These are phyloP conservation scores for Ocimum tenuiflorum DNA, from an alignment of 257 asterid species.

Conservation along the genomic window DNA sequence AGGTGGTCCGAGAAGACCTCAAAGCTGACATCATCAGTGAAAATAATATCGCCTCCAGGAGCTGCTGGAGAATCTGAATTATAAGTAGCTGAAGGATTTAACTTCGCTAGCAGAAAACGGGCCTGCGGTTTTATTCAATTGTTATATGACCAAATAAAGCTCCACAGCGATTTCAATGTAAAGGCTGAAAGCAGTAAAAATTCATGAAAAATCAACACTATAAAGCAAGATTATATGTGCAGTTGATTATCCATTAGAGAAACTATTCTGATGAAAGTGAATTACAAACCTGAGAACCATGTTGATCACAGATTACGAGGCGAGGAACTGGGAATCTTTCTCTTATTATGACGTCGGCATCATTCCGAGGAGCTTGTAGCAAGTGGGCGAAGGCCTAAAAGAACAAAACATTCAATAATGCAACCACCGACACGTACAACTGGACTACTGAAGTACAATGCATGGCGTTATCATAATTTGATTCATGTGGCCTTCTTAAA, in stretches of 20 bases:
- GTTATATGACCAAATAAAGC: neutral
- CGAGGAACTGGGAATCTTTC: slow-evolving; percentile 99
- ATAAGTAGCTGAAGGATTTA: slow-evolving; percentile 95
- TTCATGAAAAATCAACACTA: slow-evolving; percentile 3
- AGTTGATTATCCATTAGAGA: slow-evolving; percentile 7
- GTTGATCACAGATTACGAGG: slow-evolving; percentile 85
- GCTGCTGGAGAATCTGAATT: slow-evolving; percentile 55
- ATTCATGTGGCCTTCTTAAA: neutral
- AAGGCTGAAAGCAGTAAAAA: too few species aligned
- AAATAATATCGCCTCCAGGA: slow-evolving; percentile 83
- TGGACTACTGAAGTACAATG: neutral
- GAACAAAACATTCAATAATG: slow-evolving; percentile 13
- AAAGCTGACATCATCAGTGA: slow-evolving; percentile 96
- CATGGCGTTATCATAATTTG: neutral
- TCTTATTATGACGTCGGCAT: slow-evolving; percentile 51
- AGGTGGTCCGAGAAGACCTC: slow-evolving; percentile 97
- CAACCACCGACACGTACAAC: slow-evolving; percentile 12
- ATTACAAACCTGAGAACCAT: slow-evolving; percentile 79
- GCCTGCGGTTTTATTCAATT: slow-evolving; percentile 50
- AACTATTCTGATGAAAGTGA: slow-evolving; percentile 14
- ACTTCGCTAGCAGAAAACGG: slow-evolving; percentile 88
- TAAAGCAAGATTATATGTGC: neutral
- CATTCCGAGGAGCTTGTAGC: slow-evolving; percentile 78
- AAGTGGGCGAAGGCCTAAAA: slow-evolving; percentile 78
- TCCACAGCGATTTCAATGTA: too few species aligned